A percentile compares a stretch with the other conserved stretches of the same genome.
phyloP scores from a whole-genome alignment of 306 rosid genomes.

The Urtica urens region DNA sequence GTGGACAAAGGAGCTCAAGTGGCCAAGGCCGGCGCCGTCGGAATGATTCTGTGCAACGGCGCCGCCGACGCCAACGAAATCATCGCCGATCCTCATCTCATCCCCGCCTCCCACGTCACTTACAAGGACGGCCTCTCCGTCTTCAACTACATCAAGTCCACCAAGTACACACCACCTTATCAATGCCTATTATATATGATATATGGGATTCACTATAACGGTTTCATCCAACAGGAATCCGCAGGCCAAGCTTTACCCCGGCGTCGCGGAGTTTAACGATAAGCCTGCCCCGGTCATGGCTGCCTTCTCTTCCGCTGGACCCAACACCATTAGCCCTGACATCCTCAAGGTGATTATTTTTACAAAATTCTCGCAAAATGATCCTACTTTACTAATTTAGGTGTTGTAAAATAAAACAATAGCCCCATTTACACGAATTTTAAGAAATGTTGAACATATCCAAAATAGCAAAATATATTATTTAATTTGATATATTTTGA shows the following conservation, averaged over 20 bases:
- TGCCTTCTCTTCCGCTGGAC: slow-evolving; percentile 63
- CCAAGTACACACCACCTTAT: slow-evolving; percentile 23
- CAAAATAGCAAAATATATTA: too few species aligned
- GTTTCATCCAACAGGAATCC: slow-evolving; percentile 35
- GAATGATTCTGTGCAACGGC: slow-evolving; percentile 67
- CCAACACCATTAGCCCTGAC: slow-evolving; percentile 41
- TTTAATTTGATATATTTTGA: background rate
- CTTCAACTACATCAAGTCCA: slow-evolving; percentile 37
- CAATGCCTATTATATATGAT: too few species aligned
- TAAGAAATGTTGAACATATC: too few species aligned
- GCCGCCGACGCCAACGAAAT: slow-evolving; percentile 15
- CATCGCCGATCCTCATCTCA: slow-evolving; percentile 38
- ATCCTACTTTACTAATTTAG: background rate
- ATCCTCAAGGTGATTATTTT: slow-evolving; percentile 37
- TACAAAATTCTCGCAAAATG: too few species aligned
- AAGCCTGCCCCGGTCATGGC: slow-evolving; percentile 66
- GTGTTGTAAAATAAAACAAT: too few species aligned
- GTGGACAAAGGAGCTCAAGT: slow-evolving; percentile 43
- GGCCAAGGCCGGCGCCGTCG: slow-evolving; percentile 50
- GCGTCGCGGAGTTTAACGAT: slow-evolving; percentile 14
- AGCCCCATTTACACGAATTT: too few species aligned
- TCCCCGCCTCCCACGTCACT: slow-evolving; percentile 43
- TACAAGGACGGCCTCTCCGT: slow-evolving; percentile 36
- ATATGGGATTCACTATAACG: background rate
- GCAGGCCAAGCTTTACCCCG: slow-evolving; percentile 37